Evolutionary conservation across 129 eudicot species (phyloP).

Genomic region (Ambrosia artemisiifolia): DNA sequence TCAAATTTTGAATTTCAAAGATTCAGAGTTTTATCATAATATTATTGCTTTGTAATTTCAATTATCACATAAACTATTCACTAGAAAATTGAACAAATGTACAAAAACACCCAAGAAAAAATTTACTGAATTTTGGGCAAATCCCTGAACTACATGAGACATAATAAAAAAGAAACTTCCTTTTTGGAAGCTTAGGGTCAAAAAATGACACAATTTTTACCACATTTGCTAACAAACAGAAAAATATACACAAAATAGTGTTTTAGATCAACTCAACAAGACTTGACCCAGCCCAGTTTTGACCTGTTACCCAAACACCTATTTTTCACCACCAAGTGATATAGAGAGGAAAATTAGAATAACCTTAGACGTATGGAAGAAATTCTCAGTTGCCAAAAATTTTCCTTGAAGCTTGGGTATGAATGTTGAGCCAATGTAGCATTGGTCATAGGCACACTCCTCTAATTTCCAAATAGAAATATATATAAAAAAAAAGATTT

Average conservation of each 20-base stretch:
- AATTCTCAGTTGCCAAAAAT: constrained; percentile 93
- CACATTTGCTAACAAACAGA: background rate
- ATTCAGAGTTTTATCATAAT: background rate
- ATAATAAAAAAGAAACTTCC: background rate
- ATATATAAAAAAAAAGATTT: background rate
- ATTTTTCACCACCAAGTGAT: background rate
- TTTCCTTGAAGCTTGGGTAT: constrained; percentile 80
- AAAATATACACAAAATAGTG: background rate
- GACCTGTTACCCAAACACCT: background rate
- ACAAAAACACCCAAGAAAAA: background rate
- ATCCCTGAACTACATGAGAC: background rate
- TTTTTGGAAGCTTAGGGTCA: background rate
- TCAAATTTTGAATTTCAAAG: too few species aligned
- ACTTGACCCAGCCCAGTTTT: background rate
- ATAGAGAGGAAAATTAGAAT: background rate
- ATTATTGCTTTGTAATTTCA: background rate
- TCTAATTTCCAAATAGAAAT: constrained; percentile 38
- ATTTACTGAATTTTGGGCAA: background rate
- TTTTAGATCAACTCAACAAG: background rate
- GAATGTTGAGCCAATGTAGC: constrained; percentile 69
- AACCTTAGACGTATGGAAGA: constrained; percentile 93
- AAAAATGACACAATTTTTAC: background rate
- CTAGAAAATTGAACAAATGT: background rate
- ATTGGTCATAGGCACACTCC: constrained; percentile 49
- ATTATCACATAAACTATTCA: background rate